A percentile compares a stretch with the other conserved stretches of the same genome.
Conservation (phyloP, 2,329 filamentous ascomycete species). For the Kalmusia sp. region DNA sequence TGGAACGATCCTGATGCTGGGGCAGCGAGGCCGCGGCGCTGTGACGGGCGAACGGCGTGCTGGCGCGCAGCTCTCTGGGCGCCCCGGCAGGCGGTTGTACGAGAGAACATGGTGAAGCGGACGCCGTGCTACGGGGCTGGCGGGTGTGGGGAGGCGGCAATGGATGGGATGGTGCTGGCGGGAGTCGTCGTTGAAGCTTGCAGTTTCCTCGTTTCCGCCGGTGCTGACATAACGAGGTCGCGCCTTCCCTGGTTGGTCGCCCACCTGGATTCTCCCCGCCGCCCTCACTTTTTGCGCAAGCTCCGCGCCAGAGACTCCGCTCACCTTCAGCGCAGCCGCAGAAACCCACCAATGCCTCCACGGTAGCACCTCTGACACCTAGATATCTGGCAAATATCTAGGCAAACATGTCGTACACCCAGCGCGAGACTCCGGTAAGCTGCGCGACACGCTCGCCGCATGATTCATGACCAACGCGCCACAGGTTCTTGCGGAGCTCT, state of each 20-base stretch:
- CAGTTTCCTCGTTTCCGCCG: slow-evolving; percentile 7
- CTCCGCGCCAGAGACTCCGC: not conserved
- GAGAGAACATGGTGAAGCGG: slow-evolving; percentile 67
- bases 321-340: not conserved
- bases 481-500: slow-evolving; percentile 84
- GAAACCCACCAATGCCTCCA: slow-evolving; percentile 36
- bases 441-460: slow-evolving; percentile 19
- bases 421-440: slow-evolving; percentile 47
- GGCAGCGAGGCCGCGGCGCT: slow-evolving; percentile 69
- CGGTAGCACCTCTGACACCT: slow-evolving; percentile 35
- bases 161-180: slow-evolving; percentile 42
- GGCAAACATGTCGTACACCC: slow-evolving; percentile 43
- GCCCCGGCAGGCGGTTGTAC: slow-evolving; percentile 69
- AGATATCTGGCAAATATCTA: slow-evolving; percentile 47
- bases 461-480: slow-evolving; percentile 49
- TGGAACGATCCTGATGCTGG: slow-evolving; percentile 78
- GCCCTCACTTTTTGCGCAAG: slow-evolving; percentile 2
- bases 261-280: slow-evolving; percentile 7
- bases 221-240: slow-evolving; percentile 17
- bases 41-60: slow-evolving; percentile 62
- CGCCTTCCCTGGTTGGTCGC: slow-evolving; percentile 1
- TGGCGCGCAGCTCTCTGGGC: slow-evolving; percentile 68
- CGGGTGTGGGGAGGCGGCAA: slow-evolving; percentile 61
- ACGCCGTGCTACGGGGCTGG: slow-evolving; percentile 45
- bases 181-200: slow-evolving; percentile 1